Evolutionary conservation across 371 early-diverging fungal genomes (phyloP).

Genomic region (Rhizopus sp.): DNA sequence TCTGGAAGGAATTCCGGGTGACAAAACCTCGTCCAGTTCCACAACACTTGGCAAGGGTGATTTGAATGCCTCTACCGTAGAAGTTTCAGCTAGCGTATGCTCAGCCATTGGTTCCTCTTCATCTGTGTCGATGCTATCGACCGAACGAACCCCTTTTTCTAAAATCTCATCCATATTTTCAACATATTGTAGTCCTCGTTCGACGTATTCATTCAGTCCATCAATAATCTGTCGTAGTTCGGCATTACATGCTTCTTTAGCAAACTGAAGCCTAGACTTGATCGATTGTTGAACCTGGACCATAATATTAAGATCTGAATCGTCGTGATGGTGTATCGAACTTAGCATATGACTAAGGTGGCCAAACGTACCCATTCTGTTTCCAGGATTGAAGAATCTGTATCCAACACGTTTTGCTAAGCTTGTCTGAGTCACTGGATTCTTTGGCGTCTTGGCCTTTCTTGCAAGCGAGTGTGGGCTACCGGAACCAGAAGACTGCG

Average conservation of each 20-base stretch:
- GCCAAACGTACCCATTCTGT: slow-evolving; percentile 34
- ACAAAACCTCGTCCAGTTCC: slow-evolving; percentile 17
- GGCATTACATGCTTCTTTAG: slow-evolving; percentile 48
- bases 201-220: slow-evolving; percentile 72
- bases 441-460: slow-evolving; percentile 3
- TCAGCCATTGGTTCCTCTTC: slow-evolving; percentile 19
- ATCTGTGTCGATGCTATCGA: slow-evolving; percentile 22
- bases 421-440: slow-evolving; percentile 30
- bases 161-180: slow-evolving; percentile 43
- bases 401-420: slow-evolving; percentile 30
- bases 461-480: slow-evolving; percentile 8
- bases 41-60: slow-evolving; percentile 16
- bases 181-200: slow-evolving; percentile 64
- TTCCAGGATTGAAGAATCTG: slow-evolving; percentile 24
- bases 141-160: slow-evolving; percentile 27
- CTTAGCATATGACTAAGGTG: slow-evolving; percentile 27
- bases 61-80: neutral
- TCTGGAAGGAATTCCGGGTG: neutral
- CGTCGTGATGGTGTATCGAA: neutral
- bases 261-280: slow-evolving; percentile 40
- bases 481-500: slow-evolving; percentile 9
- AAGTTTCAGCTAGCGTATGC: neutral
- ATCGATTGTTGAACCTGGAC: slow-evolving; percentile 39
- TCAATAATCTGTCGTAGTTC: slow-evolving; percentile 64
- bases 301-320: slow-evolving; percentile 8